Evolutionary conservation across 1,139 yeast species (phyloP), one percentile per base, ranked within the genome.

Genomic region (Yamadazyma aaseri): DNA sequence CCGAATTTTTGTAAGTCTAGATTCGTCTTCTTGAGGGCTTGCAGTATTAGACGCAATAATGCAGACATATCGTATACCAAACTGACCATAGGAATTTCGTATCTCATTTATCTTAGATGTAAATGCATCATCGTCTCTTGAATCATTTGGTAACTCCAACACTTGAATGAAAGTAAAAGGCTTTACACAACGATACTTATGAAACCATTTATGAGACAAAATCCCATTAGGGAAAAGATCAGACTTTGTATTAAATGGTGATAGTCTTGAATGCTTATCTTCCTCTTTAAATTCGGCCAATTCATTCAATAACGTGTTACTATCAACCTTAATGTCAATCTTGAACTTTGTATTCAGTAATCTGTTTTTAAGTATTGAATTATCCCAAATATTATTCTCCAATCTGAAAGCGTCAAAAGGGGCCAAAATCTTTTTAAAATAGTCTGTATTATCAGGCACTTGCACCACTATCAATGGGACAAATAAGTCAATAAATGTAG

Each of bases 151-250:
- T 18, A 66, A 43, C 6, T 43, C 39, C 17, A 51, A 43, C 0
- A 51, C 42, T 22, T 53, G 47, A 4, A 69, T 47, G 23, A 55
- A 45, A 5, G 59, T 66, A 51, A 64, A 67, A 2, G 75, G 74
- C n/a, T 60, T 33, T 8, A 49, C 41, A 3, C 47, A 29, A 6
- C 46, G 40, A 40, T 69, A 70, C 44, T 67, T 68, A 18, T 40
- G 38, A 32, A 70, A 57, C 76, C 76, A 70, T 20, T 47, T 42
- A 1, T 42, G 41, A 7, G 65, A 56, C 7, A 70, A 43, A 6
- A 70, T 58, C 1, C 75, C 76, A 40, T 70, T 68, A 22, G 75
- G 75, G 33, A 58, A 70, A 29, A 70, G 45, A 26, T 58, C 65
- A 0, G 73, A 66, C 5, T 49, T 33, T 3, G 51, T 41, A 37